These are phyloP conservation scores for Centella asiatica DNA, from an alignment of 129 eudicot genomes.

Conservation along the genomic window DNA sequence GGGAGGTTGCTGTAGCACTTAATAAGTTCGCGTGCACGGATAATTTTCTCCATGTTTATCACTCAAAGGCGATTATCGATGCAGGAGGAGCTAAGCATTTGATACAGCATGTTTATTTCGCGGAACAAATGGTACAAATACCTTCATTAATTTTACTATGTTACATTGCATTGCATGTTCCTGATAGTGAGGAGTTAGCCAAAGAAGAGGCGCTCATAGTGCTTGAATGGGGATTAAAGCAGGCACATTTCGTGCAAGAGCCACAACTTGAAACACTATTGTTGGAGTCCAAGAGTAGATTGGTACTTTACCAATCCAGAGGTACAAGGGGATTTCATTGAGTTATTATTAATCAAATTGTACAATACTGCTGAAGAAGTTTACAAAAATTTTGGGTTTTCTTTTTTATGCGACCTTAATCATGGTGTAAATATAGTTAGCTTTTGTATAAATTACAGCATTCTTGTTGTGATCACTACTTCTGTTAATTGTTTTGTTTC, in stretches of 20 bases:
- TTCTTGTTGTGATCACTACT: slow-evolving; percentile 9
- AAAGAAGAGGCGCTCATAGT: slow-evolving; percentile 56
- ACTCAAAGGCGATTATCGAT: slow-evolving; percentile 48
- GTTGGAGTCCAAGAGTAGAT: slow-evolving; percentile 50
- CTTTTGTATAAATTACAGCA: slow-evolving; percentile 11
- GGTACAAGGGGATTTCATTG: slow-evolving; percentile 30
- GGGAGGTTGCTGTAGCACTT: slow-evolving; percentile 45
- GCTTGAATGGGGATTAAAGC: slow-evolving; percentile 62
- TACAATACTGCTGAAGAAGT: slow-evolving; percentile 4
- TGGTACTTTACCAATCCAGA: slow-evolving; percentile 61
- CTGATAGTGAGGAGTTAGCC: slow-evolving; percentile 56
- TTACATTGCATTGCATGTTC: slow-evolving; percentile 52
- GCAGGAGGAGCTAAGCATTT: slow-evolving; percentile 54
- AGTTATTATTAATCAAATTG: not conserved
- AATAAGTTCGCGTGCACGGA: slow-evolving; percentile 54
- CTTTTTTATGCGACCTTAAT: not conserved
- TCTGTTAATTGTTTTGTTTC: not conserved
- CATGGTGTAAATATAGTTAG: slow-evolving; percentile 18
- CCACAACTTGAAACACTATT: slow-evolving; percentile 37
- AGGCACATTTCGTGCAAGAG: slow-evolving; percentile 42
- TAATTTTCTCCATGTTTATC: slow-evolving; percentile 43
- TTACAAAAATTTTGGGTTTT: not conserved
- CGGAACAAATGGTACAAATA: slow-evolving; percentile 38
- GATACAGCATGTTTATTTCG: slow-evolving; percentile 57
- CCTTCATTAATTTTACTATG: slow-evolving; percentile 44